Base-by-base conservation (phyloP, 129 eudicot species). In the Oenanthe sinensis region DNA sequence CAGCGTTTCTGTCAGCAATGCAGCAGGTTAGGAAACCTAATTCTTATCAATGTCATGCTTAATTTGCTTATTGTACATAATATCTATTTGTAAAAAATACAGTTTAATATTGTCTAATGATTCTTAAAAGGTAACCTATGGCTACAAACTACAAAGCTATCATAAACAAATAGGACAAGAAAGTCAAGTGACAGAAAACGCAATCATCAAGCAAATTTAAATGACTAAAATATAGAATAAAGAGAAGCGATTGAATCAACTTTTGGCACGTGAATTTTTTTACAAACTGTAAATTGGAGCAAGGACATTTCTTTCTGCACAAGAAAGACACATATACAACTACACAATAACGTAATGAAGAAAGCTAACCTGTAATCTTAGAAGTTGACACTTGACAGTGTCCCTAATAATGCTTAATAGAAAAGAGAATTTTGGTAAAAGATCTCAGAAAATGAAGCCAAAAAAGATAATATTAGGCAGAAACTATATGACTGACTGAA, bases 1-100 rank as follows among this genome's bases (percentile, higher is more conserved):
- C 95, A 93, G 45, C 90, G 98, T 13, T 93, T 93, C 84, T 93
- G 97, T 77, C 98, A 93, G 85, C 98, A 93, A 90, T 93, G 98
- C 85, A 93, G 98, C 97, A 91, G 96, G 98, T 93, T 74, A 52
- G 78, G 16, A 69, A 79, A 75, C 36, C 17, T 54, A 72, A n/a
- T 67, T 65, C 49, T 47, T 15, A 67, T 44, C 13, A 19, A 10
- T 22, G 40, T 33, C 46, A 36, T 9, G 39, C 12, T 62, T 8
- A 77, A 30, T 58, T 24, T 43, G 26, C 12, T 16, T 22, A 43
- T 42, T 15, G n/a, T 43, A 20, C 5, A 22, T 22, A n/a, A 22
- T 13, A 3, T 8, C n/a, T n/a, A 20, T 20, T 43, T n/a, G 50
- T 22, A 15, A 71, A 71, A 9, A 20, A 30, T 68, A 33, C 43